A percentile compares a stretch with the other conserved stretches of the same genome.
Conservation (phyloP, 78 protist species). For the Dictyostelium capitatum region DNA sequence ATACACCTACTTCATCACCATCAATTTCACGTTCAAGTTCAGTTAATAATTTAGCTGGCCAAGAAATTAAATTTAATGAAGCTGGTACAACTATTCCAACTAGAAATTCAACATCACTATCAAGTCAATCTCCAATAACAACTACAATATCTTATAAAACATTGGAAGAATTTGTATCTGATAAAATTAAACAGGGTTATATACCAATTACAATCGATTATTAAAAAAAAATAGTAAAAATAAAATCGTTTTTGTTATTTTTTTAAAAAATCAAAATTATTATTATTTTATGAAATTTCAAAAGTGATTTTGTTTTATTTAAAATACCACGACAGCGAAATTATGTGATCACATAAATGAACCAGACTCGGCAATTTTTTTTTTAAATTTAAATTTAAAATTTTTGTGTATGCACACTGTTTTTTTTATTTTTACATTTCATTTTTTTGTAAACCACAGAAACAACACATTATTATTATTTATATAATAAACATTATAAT, state of each 20-base stretch:
- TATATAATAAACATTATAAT: too few species aligned
- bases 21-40: not conserved
- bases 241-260: not conserved
- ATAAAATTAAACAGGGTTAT: slow-evolving; percentile 74
- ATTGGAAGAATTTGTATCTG: slow-evolving; percentile 64
- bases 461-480: too few species aligned
- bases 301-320: too few species aligned
- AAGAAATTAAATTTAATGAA: slow-evolving; percentile 22
- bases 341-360: too few species aligned
- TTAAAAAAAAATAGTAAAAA: not conserved
- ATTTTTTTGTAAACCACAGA: not conserved
- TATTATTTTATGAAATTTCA: too few species aligned
- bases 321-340: too few species aligned
- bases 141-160: slow-evolving; percentile 11
- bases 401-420: too few species aligned
- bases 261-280: not conserved
- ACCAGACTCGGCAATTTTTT: not conserved
- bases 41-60: not conserved
- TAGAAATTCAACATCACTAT: not conserved
- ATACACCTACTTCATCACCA: slow-evolving; percentile 1
- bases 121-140: not conserved
- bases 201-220: slow-evolving; percentile 34
- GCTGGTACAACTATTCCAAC: not conserved
- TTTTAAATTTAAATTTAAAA: not conserved
- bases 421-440: not conserved